Base-by-base conservation (phyloP, 352 stramenopile genomes). In the Saprolegnia diclina region DNA sequence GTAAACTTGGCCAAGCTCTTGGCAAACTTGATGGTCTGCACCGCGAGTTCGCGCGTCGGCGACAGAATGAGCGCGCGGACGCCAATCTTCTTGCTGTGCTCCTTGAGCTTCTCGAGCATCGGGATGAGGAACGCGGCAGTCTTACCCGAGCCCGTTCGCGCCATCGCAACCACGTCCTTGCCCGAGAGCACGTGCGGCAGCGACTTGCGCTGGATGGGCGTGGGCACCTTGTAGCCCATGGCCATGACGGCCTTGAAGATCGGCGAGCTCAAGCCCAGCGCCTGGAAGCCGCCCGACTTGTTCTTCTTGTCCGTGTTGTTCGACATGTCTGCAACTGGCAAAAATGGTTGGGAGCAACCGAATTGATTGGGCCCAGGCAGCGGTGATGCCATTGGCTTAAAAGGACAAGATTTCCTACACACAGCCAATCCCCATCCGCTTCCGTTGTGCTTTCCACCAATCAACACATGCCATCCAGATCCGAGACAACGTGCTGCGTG, bases 171-270 rank as follows among this genome's bases (percentile, higher is more conserved):
- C 21, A 98, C 90, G 82, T 99, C 97, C 37, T 94, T 91, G 48
- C 97, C 97, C 5, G 91, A 96, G 6, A 99, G 81, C 24, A 98
- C 83, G 29, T 99, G 87, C 21, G 97, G 97, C 56, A 99, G 80
- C 72, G 95, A 95, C 79, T 99, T 99, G 65, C 96, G 89, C 79
- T 99, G 97, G 56, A 99, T 99, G 18, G 97, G 97, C 42, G 98
- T 99, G 37, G 98, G 97, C 64, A 97, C 90, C 64, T 97, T 97
- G 80, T 98, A 98, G 48, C 92, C 92, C 90, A 98, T 97, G 61
- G 80, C 81, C 79, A 97, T 94, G 67, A 98, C 79, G 50, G 84
- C 91, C 21, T 83, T 82, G 66, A 95, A 93, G 55, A 95, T 79
- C 5, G 70, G 56, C 32, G 84, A 77, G 72, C 79, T 91, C n/a